phyloP scores from a whole-genome alignment of 192 early-diverging fungal species.

The Coemansia sp. region DNA sequence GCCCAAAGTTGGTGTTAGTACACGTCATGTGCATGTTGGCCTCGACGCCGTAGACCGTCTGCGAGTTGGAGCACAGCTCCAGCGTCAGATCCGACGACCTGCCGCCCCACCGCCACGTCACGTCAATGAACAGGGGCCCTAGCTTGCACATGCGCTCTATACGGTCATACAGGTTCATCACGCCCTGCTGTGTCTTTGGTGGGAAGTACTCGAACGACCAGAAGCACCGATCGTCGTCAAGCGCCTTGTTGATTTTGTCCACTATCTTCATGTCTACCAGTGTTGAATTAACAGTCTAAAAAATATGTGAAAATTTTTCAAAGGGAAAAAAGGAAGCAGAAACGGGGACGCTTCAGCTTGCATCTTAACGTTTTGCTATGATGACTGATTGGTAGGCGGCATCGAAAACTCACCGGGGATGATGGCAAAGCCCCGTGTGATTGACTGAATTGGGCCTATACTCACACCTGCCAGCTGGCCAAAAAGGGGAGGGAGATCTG shows the following conservation, averaged over 20 bases:
- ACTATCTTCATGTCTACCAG: conserved; percentile 64
- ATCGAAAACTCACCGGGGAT: neutral
- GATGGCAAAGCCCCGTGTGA: conserved; percentile 1
- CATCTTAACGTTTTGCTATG: too few relatives aligned
- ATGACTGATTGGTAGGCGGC: neutral
- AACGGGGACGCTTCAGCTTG: neutral
- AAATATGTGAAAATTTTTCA: conserved; percentile 4
- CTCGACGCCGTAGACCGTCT: conserved; percentile 91
- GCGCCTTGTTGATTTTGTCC: conserved; percentile 68
- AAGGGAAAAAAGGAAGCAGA: conserved; percentile 11
- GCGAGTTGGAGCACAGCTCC: conserved; percentile 86
- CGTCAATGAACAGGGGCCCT: conserved; percentile 82
- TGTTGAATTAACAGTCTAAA: neutral
- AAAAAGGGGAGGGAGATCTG: neutral
- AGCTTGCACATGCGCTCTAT: conserved; percentile 94
- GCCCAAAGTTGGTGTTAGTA: conserved; percentile 91
- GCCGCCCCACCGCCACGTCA: conserved; percentile 94
- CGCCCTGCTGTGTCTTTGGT: conserved; percentile 91
- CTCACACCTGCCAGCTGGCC: neutral
- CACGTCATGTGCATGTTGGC: conserved; percentile 98
- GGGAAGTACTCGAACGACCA: conserved; percentile 99
- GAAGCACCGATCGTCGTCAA: conserved; percentile 65
- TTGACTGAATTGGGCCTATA: neutral
- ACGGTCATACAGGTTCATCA: conserved; percentile 95
- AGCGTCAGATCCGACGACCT: conserved; percentile 81